Evolutionary conservation across 306 rosid species (phyloP).

Genomic region (Ceratonia siliqua): DNA sequence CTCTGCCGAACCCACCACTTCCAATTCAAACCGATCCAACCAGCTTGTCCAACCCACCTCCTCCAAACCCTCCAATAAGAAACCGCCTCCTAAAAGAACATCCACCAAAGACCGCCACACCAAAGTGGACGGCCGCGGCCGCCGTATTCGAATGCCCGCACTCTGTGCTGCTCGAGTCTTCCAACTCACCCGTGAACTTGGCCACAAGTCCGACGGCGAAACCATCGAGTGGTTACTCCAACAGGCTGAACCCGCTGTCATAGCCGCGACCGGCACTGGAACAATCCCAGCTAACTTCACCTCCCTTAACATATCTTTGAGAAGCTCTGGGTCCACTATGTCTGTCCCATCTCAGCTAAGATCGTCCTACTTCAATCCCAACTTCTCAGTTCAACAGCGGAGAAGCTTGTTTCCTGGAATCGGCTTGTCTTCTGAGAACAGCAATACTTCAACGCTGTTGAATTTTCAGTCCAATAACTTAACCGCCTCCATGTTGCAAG

Average conservation of each 20-base stretch:
- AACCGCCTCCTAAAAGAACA: slow-evolving; percentile 58
- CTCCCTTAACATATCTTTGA: slow-evolving; percentile 66
- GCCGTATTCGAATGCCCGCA: slow-evolving; percentile 89
- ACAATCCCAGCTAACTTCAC: slow-evolving; percentile 87
- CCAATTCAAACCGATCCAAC: slow-evolving; percentile 26
- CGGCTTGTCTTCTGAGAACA: slow-evolving; percentile 45
- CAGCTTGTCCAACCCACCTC: slow-evolving; percentile 17
- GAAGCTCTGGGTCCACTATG: slow-evolving; percentile 84
- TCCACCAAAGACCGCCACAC: slow-evolving; percentile 89
- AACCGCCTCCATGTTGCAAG: slow-evolving; percentile 48
- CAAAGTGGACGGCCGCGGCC: slow-evolving; percentile 81
- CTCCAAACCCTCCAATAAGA: slow-evolving; percentile 55
- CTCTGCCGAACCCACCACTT: slow-evolving; percentile 33
- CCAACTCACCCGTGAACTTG: slow-evolving; percentile 77
- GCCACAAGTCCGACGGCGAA: slow-evolving; percentile 87
- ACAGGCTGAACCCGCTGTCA: slow-evolving; percentile 79
- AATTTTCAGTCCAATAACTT: slow-evolving; percentile 54
- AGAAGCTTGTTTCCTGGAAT: slow-evolving; percentile 63
- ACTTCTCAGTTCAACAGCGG: slow-evolving; percentile 51
- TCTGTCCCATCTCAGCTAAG: slow-evolving; percentile 74
- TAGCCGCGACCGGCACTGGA: slow-evolving; percentile 84
- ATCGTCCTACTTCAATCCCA: slow-evolving; percentile 74
- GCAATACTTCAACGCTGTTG: slow-evolving; percentile 49
- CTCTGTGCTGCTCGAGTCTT: slow-evolving; percentile 79
- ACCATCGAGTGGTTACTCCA: slow-evolving; percentile 88